Evolutionary conservation across 129 eudicot species (phyloP), one percentile per base, ranked within the genome.

Genomic region (Tagetes erecta): DNA sequence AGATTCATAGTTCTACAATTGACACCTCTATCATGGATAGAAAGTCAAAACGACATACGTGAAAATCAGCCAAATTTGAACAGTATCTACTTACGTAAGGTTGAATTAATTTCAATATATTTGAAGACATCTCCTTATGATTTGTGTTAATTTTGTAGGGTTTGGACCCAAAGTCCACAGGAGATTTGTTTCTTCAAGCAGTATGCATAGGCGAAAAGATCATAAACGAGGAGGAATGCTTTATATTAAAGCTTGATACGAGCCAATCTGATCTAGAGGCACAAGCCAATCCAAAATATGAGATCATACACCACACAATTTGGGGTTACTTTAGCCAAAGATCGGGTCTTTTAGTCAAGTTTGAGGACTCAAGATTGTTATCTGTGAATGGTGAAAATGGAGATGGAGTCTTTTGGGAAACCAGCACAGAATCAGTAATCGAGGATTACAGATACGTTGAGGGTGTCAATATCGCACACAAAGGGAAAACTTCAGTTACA

Each of bases 261-360:
- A 87, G 85, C 85, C 96, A 95, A 75, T 59, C 96, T 5, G 83
- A 84, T 10, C 92, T 95, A 0, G 99, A 95, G 76, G 95, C 83
- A 59, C 99, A 95, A 53, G 84, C 90, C 41, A 83, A 81, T 7
- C 69, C 88, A 0, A 87, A 85, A 55, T 85, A 83, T 47, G 99
- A 95, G 78, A 88, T 95, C 66, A 91, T 91, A 52, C 96, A 88
- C 84, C 99, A 95, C 86, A 91, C 96, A 4, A 71, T 91, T 11
- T 95, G 97, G 97, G 99, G 99, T 11, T 95, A 95, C 81, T 95
- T 95, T 79, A 95, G 99, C 89, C 99, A 95, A 82, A 77, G 99
- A 78, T 91, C 99, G 1, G 99, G 99, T 31, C 87, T 95, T 3
- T 74, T 95, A 46, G 84, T 88, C 27, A 92, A 95, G 71, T 90